Conservation (phyloP, 2,329 filamentous ascomycete genomes). For the Tolypocladium amazonense region DNA sequence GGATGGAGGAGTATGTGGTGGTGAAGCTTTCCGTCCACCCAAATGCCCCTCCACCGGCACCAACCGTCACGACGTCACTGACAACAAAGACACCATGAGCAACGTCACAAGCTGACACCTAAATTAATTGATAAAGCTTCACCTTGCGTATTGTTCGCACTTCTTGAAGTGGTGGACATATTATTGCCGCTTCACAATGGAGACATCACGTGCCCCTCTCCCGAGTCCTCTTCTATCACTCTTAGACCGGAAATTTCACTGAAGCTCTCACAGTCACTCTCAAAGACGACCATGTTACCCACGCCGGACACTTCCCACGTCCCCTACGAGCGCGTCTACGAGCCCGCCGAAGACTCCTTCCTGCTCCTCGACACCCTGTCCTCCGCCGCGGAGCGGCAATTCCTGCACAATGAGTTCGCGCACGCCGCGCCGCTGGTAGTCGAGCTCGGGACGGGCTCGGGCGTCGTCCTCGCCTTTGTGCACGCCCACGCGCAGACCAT, state of each 20-base stretch:
- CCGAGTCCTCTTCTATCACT: neutral
- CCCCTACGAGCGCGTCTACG: slow-evolving; percentile 79
- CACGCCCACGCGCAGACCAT: slow-evolving; percentile 63
- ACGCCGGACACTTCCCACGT: slow-evolving; percentile 92
- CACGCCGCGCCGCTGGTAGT: slow-evolving; percentile 50
- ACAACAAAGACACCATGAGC: neutral
- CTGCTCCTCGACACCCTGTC: slow-evolving; percentile 88
- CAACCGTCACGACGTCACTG: too few species aligned
- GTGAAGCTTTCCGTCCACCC: neutral
- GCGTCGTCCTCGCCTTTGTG: slow-evolving; percentile 84
- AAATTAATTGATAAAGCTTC: neutral
- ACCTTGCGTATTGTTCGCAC: neutral
- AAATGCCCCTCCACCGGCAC: neutral
- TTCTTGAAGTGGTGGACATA: neutral
- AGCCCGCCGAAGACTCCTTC: slow-evolving; percentile 93
- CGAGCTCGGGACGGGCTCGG: slow-evolving; percentile 85
- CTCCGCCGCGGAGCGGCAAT: slow-evolving; percentile 53
- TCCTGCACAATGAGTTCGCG: slow-evolving; percentile 55
- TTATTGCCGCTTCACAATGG: neutral
- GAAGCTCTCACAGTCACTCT: slow-evolving; percentile 5
- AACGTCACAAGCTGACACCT: neutral
- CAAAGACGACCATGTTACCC: slow-evolving; percentile 57
- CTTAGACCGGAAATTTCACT: neutral
- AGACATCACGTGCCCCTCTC: slow-evolving; percentile 11
- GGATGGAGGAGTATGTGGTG: neutral